Evolutionary conservation across 495 filamentous ascomycete genomes (phyloP).

Genomic region (Aspergillus asperescens): DNA sequence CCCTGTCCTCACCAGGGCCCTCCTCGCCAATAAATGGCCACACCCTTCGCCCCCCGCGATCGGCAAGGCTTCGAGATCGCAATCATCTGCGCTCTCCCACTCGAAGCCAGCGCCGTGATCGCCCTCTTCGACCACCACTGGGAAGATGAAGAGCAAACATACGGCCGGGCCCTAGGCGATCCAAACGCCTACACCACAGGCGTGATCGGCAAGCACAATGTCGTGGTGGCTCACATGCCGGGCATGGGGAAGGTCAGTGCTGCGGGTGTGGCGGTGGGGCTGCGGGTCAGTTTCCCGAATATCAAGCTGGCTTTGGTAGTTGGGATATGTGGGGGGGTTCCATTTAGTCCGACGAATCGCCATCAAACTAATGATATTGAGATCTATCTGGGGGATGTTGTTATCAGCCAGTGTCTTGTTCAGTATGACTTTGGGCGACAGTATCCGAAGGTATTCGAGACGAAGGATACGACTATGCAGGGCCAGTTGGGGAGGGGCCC

Average conservation of each 20-base stretch:
- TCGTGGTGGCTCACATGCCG: slow-evolving; percentile 25
- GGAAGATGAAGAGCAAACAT: slow-evolving; percentile 5
- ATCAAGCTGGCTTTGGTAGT: slow-evolving; percentile 26
- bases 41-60: background rate
- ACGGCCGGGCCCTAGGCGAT: slow-evolving; percentile 16
- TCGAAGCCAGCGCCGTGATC: slow-evolving; percentile 24
- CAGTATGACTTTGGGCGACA: slow-evolving; percentile 33
- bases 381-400: slow-evolving; percentile 40
- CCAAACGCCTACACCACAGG: slow-evolving; percentile 26
- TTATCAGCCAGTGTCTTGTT: slow-evolving; percentile 34
- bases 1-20: no score
- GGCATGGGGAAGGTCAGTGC: slow-evolving; percentile 21
- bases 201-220: slow-evolving; percentile 19
- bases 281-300: slow-evolving; percentile 17
- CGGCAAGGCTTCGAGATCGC: slow-evolving; percentile 16
- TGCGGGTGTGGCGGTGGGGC: slow-evolving; percentile 15
- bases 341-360: slow-evolving; percentile 11
- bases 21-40: no score
- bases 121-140: slow-evolving; percentile 18
- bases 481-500: slow-evolving; percentile 20
- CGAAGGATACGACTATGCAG: slow-evolving; percentile 21
- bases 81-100: slow-evolving; percentile 20
- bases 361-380: slow-evolving; percentile 11
- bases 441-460: slow-evolving; percentile 14
- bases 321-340: slow-evolving; percentile 29